Evolutionary conservation across 805 yeast genomes (phyloP).

Genomic region (Blastobotrys terrestris): DNA sequence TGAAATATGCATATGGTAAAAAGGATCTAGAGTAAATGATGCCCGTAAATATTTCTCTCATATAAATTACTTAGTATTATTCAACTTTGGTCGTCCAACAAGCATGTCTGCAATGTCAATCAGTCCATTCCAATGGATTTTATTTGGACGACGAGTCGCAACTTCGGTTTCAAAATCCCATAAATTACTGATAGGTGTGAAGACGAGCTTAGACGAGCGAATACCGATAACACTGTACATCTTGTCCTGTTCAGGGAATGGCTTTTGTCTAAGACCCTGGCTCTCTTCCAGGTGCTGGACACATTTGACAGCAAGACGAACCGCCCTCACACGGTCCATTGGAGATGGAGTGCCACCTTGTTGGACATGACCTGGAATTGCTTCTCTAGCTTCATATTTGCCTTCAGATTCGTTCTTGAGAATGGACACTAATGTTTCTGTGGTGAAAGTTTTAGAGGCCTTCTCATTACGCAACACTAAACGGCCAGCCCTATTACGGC

Average conservation of each 20-base stretch:
- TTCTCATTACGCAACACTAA: constrained; percentile 76
- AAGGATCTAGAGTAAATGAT: background rate
- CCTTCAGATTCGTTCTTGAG: constrained; percentile 73
- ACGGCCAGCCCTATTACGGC: constrained; percentile 79
- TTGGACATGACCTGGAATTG: constrained; percentile 97
- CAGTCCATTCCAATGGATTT: constrained; percentile 72
- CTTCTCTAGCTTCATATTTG: constrained; percentile 84
- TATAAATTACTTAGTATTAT: background rate
- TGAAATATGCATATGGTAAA: too few species aligned
- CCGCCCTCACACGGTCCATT: constrained; percentile 84
- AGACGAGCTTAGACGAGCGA: constrained; percentile 66
- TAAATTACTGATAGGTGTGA: constrained; percentile 65
- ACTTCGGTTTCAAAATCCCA: constrained; percentile 86
- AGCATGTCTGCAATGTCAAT: constrained; percentile 78
- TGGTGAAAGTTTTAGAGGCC: constrained; percentile 75
- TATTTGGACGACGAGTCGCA: constrained; percentile 78
- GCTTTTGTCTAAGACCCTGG: constrained; percentile 16
- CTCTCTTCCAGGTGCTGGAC: constrained; percentile 76
- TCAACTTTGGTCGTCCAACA: constrained; percentile 38
- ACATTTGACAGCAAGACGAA: constrained; percentile 84
- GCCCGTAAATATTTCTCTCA: background rate
- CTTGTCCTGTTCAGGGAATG: constrained; percentile 7
- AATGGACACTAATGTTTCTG: constrained; percentile 76
- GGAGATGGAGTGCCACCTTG: constrained; percentile 96
- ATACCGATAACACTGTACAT: constrained; percentile 72